Evolutionary conservation across 768 basidiomycete genomes (phyloP), one percentile per base, ranked within the genome.

Genomic region (Goffeauzyma gilvescens): DNA sequence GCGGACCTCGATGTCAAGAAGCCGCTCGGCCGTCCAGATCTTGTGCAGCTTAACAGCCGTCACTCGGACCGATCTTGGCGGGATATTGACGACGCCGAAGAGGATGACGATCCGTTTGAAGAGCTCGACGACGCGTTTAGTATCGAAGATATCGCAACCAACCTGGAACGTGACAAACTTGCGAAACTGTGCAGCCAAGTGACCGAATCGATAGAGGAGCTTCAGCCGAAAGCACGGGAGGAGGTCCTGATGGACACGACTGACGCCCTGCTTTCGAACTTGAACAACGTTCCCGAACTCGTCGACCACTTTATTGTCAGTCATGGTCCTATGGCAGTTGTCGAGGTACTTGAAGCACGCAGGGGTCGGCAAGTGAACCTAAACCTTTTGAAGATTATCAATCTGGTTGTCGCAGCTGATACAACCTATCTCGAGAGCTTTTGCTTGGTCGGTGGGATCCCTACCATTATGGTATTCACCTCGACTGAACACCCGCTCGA

Each of bases 111-210:
- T 68, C 90, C 93, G 1, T 98, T 98, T 53, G 87, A 90, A 2
- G 84, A 80, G 81, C 89, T 90, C 45, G 86, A 93, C 54, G 87
- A 89, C 67, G 82, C 80, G 6, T 89, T 86, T 52, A 78, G 75
- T 1, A 84, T 89, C 51, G 81, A 85, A 49, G 87, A 90, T 57
- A 69, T 93, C 1, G 87, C 93, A 55, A 74, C 86, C 1, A 90
- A 90, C 53, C 69, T 96, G 15, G 76, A 84, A 48, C 75, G 93
- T 23, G 93, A 98, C 67, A 90, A 93, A 67, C 71, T 84, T 51
- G 89, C 93, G 1, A 73, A 86, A 17, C 67, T 95, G 27, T 84
- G 76, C 57, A 78, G 74, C 41, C 71, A 72, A 28, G 80, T 93
- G 42, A 82, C 76, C 49, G 76, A 79, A 48, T 71, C 89, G 44